Evolutionary conservation across 345 rosid genomes (phyloP), one percentile per base, ranked within the genome.

Genomic region (Ceriops decandra): DNA sequence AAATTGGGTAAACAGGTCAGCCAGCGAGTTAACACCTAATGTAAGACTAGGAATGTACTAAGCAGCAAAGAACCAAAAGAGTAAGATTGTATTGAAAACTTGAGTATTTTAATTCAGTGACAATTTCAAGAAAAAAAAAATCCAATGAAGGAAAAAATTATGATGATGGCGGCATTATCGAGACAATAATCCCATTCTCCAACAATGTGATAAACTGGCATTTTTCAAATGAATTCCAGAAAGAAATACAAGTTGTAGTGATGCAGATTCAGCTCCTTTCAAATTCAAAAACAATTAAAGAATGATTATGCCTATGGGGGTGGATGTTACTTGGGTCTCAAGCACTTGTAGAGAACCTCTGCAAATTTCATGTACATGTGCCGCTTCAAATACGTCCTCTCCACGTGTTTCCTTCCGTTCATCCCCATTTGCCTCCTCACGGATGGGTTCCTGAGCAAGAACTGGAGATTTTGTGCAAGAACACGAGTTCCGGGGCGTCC

Each of bases 351-450:
- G 57, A 93, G 85, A 75, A 90, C 91, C 69, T 83, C 84, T 1
- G 85, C 90, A 62, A 90, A 84, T 76, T 83, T 82, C 81, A 76
- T 85, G 87, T 87, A 93, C 96, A 93, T 89, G 61, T 90, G 97
- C 74, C 82, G 80, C 81, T 93, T 93, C 90, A 93, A 72, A 81
- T 85, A 86, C 92, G 81, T 75, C 61, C 62, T 73, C 69, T 85
- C 84, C 6, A 86, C 92, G 76, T 62, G 88, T 67, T 80, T 79
- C 66, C 90, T 89, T 72, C 96, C 98, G 73, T 86, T 68, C 60
- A 52, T 79, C 72, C 97, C 96, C 82, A 91, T 81, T 42, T 66
- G 77, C 68, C 72, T 63, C 75, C 93, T 85, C 5, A 63, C 70
- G 2, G 82, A 71, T 0, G 82, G 89, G 71, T 86, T 91, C 67